These are phyloP conservation scores for Aureococcus anophagefferens DNA, from an alignment of 108 stramenopile genomes.

Conservation along the genomic window DNA sequence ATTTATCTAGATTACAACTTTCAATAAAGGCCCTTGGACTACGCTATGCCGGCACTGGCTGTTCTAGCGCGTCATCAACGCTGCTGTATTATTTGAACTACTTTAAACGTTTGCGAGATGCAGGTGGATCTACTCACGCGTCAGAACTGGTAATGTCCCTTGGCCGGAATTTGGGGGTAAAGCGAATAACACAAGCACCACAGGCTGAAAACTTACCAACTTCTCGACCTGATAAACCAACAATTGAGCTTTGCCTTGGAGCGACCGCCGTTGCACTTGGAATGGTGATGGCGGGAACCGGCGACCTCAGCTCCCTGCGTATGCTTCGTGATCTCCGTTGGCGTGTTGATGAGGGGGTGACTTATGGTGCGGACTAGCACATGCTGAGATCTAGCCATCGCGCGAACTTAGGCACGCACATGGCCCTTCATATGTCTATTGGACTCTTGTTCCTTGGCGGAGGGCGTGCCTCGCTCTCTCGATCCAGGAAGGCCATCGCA, in stretches of 20 bases:
- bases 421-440: constrained; percentile 75
- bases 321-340: constrained; percentile 73
- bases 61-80: no score
- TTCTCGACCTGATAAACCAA: constrained; percentile 54
- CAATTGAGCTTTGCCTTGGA: constrained; percentile 78
- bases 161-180: no score
- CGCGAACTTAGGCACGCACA: constrained; percentile 58
- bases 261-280: constrained; percentile 68
- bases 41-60: constrained; percentile 77
- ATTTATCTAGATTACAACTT: no score
- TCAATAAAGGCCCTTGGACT: constrained; percentile 51
- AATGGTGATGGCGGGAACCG: constrained; percentile 91
- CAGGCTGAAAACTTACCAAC: no score
- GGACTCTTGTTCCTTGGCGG: constrained; percentile 91
- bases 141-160: no score
- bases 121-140: no score
- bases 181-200: no score
- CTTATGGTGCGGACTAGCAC: constrained; percentile 32
- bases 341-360: constrained; percentile 66
- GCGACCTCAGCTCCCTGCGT: constrained; percentile 75
- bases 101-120: no score
- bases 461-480: constrained; percentile 75
- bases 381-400: no score
- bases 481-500: constrained; percentile 77
- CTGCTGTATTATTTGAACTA: no score